Percentiles rank a stretch among this genome's conserved stretches.
Conservation (phyloP, 2,329 filamentous ascomycete species). For the Pyrenophora teres region DNA sequence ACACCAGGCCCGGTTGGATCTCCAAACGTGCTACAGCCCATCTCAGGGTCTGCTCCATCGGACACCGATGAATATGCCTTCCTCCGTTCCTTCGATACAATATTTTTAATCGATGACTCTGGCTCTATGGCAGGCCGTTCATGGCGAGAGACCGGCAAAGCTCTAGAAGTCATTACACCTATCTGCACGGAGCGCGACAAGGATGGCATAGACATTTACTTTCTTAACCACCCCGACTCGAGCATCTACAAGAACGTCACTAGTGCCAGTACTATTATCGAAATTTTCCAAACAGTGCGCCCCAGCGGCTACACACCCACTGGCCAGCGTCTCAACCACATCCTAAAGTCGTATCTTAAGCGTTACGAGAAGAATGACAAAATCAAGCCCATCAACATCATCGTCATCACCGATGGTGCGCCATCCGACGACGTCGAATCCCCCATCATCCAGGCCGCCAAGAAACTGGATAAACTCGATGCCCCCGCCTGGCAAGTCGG, state of each 20-base stretch:
- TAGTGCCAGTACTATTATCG: slow-evolving; percentile 60
- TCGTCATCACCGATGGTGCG: slow-evolving; percentile 88
- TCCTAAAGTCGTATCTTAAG: slow-evolving; percentile 73
- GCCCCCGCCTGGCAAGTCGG: slow-evolving; percentile 83
- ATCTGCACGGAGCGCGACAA: slow-evolving; percentile 79
- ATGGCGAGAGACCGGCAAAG: slow-evolving; percentile 75
- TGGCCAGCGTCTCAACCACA: slow-evolving; percentile 69
- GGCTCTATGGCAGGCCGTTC: slow-evolving; percentile 77
- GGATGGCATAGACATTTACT: slow-evolving; percentile 90
- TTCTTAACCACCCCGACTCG: slow-evolving; percentile 72
- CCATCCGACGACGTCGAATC: slow-evolving; percentile 79
- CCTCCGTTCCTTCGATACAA: slow-evolving; percentile 78
- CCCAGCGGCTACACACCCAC: slow-evolving; percentile 75
- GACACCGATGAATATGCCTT: slow-evolving; percentile 70
- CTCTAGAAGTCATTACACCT: slow-evolving; percentile 74
- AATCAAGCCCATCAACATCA: slow-evolving; percentile 84
- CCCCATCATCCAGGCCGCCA: slow-evolving; percentile 66
- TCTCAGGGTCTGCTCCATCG: slow-evolving; percentile 15
- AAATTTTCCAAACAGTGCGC: slow-evolving; percentile 70
- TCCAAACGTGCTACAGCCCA: slow-evolving; percentile 1
- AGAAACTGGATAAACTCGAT: slow-evolving; percentile 69
- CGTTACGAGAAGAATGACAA: slow-evolving; percentile 56
- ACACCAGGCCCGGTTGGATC: slow-evolving; percentile 34
- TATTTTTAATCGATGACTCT: slow-evolving; percentile 93
- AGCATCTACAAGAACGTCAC: slow-evolving; percentile 69